These are phyloP conservation scores for Penstemon barbatus DNA, from an alignment of 257 asterid species.

Conservation along the genomic window DNA sequence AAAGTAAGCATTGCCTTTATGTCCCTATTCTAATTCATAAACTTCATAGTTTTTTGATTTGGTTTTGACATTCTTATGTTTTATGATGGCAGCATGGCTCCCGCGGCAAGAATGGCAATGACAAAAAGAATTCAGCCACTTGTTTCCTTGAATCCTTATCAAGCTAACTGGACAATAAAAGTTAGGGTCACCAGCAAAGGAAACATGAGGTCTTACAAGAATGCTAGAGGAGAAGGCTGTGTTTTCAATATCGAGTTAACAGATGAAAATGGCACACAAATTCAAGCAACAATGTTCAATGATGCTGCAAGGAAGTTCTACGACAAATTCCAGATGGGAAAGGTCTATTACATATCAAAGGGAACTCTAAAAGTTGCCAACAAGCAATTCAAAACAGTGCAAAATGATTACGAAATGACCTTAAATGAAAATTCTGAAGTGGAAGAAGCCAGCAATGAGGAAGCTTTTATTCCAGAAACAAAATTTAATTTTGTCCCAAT, in stretches of 20 bases:
- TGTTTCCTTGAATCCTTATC: constrained; percentile 87
- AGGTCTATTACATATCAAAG: constrained; percentile 88
- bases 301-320: constrained; percentile 86
- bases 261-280: constrained; percentile 98
- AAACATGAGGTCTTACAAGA: constrained; percentile 65
- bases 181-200: constrained; percentile 88
- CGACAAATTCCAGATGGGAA: constrained; percentile 88
- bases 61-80: constrained; percentile 1
- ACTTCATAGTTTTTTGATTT: background rate
- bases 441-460: constrained; percentile 70
- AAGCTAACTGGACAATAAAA: constrained; percentile 87
- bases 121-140: constrained; percentile 85
- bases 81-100: constrained; percentile 64
- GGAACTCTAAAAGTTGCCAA: constrained; percentile 81
- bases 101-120: constrained; percentile 82
- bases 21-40: background rate
- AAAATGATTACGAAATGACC: constrained; percentile 91
- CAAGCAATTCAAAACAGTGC: constrained; percentile 83
- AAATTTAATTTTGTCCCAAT: constrained; percentile 75
- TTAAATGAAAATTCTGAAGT: constrained; percentile 82
- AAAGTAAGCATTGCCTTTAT: constrained; percentile 50
- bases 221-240: constrained; percentile 91
- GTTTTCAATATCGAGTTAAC: constrained; percentile 97
- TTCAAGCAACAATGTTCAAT: constrained; percentile 97
- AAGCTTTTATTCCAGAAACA: constrained; percentile 69